phyloP scores from a whole-genome alignment of 495 filamentous ascomycete genomes.

The Penicillium robsamsonii region DNA sequence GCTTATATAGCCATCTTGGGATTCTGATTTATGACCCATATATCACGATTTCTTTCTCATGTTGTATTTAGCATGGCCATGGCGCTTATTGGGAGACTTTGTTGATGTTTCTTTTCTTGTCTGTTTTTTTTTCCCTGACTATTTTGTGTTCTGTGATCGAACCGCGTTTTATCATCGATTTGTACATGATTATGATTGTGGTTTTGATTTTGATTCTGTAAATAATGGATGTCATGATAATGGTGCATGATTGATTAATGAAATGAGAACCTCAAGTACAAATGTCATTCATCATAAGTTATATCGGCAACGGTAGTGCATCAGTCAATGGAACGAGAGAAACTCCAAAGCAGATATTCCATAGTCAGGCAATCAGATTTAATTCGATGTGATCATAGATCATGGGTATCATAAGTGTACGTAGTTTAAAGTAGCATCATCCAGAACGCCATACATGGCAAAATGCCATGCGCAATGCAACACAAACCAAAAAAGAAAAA shows the following conservation, averaged over 20 bases:
- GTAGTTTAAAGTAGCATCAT: not conserved
- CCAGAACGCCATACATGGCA: not conserved
- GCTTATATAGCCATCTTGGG: not conserved
- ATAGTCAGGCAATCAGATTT: not conserved
- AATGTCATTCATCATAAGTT: slow-evolving; percentile 7
- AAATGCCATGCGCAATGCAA: slow-evolving; percentile 2
- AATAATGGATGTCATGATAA: slow-evolving; percentile 29
- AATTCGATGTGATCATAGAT: not conserved
- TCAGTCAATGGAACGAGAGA: not conserved
- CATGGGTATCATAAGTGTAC: slow-evolving; percentile 11
- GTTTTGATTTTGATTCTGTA: slow-evolving; percentile 21
- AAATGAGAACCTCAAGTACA: not conserved
- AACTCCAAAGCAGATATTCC: not conserved
- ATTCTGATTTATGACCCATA: slow-evolving; percentile 3
- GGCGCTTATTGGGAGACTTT: slow-evolving; percentile 7
- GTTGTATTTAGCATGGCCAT: slow-evolving; percentile 5
- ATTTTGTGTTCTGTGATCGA: not conserved
- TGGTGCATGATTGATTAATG: slow-evolving; percentile 27
- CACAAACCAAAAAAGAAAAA: not conserved
- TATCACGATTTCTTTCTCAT: not conserved
- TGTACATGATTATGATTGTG: not conserved
- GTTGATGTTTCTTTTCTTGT: not conserved
- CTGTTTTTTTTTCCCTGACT: not conserved
- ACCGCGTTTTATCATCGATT: not conserved
- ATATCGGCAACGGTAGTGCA: not conserved